Percentiles rank a stretch among this genome's conserved stretches.
These are phyloP conservation scores for Pythium monospermum DNA, from an alignment of 352 stramenopile species.

Conservation along the genomic window DNA sequence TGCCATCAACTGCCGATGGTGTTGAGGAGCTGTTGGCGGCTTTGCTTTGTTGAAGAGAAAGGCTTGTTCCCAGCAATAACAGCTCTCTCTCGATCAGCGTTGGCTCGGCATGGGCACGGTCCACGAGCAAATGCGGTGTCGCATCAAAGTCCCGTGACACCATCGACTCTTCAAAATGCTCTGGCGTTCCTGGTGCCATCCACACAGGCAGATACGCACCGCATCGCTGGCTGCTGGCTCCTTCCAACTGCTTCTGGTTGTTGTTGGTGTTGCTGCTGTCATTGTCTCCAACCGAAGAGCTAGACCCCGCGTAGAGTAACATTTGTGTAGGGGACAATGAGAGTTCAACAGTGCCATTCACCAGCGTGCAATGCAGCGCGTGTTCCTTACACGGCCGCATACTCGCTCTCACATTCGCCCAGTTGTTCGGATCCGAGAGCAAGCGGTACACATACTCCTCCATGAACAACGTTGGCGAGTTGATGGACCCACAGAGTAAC, in stretches of 20 bases:
- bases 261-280: too few species aligned
- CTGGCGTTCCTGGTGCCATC: slow-evolving; percentile 40
- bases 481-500: slow-evolving; percentile 45
- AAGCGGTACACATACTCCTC: slow-evolving; percentile 44
- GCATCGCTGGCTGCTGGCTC: slow-evolving; percentile 31
- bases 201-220: slow-evolving; percentile 51
- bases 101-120: slow-evolving; percentile 47
- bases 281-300: too few species aligned
- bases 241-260: slow-evolving; percentile 6
- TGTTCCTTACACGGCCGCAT: slow-evolving; percentile 45
- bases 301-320: slow-evolving; percentile 21
- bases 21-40: background rate
- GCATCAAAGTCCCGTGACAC: slow-evolving; percentile 47
- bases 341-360: slow-evolving; percentile 36
- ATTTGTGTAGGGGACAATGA: slow-evolving; percentile 36
- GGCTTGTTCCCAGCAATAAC: slow-evolving; percentile 26
- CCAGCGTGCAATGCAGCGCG: slow-evolving; percentile 39
- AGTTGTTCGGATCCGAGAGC: slow-evolving; percentile 28
- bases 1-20: slow-evolving; percentile 18
- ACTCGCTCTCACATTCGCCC: slow-evolving; percentile 25
- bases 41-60: background rate
- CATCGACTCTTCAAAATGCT: slow-evolving; percentile 61
- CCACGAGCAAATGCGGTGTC: slow-evolving; percentile 41
- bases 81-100: slow-evolving; percentile 63
- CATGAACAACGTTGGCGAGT: slow-evolving; percentile 65